These are phyloP conservation scores for Brasenia schreberi DNA, from an alignment of 164 flowering plant genomes.

Conservation along the genomic window DNA sequence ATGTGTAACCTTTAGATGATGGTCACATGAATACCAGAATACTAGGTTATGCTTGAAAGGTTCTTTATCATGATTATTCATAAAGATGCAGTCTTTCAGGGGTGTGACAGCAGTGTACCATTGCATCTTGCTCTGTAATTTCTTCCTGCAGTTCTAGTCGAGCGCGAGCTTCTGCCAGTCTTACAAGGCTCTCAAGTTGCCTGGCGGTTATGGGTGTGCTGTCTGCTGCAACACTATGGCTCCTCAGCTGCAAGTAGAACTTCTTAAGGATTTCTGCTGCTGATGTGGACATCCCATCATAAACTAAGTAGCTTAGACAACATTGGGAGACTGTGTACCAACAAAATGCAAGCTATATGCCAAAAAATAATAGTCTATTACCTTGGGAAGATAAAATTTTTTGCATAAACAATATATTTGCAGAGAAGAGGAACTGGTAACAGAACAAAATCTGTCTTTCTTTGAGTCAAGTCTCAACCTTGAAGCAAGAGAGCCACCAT, in stretches of 20 bases:
- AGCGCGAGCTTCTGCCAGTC: constrained; percentile 97
- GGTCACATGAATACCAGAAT: no score
- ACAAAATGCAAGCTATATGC: neutral
- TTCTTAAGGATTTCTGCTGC: constrained; percentile 92
- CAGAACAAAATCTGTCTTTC: constrained; percentile 68
- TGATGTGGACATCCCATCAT: constrained; percentile 67
- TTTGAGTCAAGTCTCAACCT: constrained; percentile 65
- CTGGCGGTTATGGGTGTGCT: constrained; percentile 97
- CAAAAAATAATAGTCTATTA: constrained; percentile 13
- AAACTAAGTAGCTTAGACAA: neutral
- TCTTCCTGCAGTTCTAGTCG: constrained; percentile 87
- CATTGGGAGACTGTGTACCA: neutral
- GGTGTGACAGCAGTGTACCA: constrained; percentile 22
- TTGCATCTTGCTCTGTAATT: constrained; percentile 89
- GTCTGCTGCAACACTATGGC: constrained; percentile 78
- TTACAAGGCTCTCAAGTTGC: constrained; percentile 90
- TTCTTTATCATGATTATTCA: no score
- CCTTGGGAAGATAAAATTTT: constrained; percentile 81
- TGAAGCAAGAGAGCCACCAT: constrained; percentile 56
- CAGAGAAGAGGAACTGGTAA: constrained; percentile 81
- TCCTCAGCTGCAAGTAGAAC: constrained; percentile 72
- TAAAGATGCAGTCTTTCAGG: no score
- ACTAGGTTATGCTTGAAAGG: no score
- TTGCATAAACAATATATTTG: constrained; percentile 94
- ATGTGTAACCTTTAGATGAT: no score